Evolutionary conservation across 2,329 filamentous ascomycete species (phyloP).

Genomic region (Fonsecaea pedrosoi): DNA sequence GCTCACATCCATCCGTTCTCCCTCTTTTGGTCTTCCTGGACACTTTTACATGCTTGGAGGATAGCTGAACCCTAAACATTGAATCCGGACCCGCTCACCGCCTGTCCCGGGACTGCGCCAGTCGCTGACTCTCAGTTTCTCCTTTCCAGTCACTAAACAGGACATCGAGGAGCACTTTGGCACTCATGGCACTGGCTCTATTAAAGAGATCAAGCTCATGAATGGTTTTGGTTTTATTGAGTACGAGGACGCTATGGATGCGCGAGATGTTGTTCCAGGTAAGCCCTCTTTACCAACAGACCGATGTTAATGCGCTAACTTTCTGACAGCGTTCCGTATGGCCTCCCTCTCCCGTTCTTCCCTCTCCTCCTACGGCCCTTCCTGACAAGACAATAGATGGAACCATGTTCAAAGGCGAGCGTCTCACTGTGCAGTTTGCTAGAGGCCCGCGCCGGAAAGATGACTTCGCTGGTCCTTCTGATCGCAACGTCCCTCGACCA

Average conservation of each 20-base stretch:
- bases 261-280: conserved; percentile 98
- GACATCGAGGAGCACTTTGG: conserved; percentile 96
- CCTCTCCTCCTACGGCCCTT: not conserved
- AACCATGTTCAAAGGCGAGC: conserved; percentile 96
- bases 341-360: conserved; percentile 4
- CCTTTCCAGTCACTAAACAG: conserved; percentile 80
- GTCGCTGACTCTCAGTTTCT: conserved; percentile 35
- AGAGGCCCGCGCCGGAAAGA: conserved; percentile 79
- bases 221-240: conserved; percentile 99
- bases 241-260: conserved; percentile 98
- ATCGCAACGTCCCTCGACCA: conserved; percentile 74
- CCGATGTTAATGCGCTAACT: conserved; percentile 13
- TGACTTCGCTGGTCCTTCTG: conserved; percentile 66
- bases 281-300: conserved; percentile 50
- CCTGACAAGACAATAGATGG: conserved; percentile 70
- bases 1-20: conserved; percentile 46
- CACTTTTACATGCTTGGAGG: conserved; percentile 35
- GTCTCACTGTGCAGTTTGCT: conserved; percentile 96
- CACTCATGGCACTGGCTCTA: conserved; percentile 94
- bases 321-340: conserved; percentile 35
- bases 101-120: conserved; percentile 23
- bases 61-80: conserved; percentile 25
- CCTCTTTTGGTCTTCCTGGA: conserved; percentile 35
- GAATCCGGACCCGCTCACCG: conserved; percentile 27
- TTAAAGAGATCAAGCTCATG: conserved; percentile 99